These are phyloP conservation scores for Trypanosoma congolense DNA, from an alignment of 208 protist genomes.

Conservation along the genomic window DNA sequence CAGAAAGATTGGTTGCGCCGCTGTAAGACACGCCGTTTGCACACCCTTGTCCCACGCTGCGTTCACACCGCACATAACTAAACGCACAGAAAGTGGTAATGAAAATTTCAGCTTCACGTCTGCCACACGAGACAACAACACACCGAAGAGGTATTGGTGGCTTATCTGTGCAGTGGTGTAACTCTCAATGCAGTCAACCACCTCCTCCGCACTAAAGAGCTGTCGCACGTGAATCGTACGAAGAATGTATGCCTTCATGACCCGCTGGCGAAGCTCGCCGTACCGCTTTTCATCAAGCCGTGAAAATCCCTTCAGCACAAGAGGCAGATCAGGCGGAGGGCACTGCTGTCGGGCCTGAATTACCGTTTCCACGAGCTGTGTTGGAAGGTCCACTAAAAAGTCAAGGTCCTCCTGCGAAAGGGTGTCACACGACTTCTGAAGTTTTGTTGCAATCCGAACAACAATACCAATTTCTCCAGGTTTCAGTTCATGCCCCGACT, in stretches of 20 bases:
- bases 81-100: conserved; percentile 53
- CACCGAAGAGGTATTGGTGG: conserved; percentile 70
- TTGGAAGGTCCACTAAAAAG: conserved; percentile 25
- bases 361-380: conserved; percentile 28
- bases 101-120: conserved; percentile 56
- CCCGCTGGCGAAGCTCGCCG: conserved; percentile 21
- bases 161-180: conserved; percentile 48
- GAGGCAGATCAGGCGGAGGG: conserved; percentile 33
- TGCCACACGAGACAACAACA: conserved; percentile 60
- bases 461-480: conserved; percentile 25
- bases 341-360: conserved; percentile 42
- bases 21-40: conserved; percentile 59
- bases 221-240: conserved; percentile 49
- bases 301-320: conserved; percentile 50
- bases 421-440: conserved; percentile 4
- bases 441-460: conserved; percentile 22
- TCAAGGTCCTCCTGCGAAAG: conserved; percentile 11
- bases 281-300: conserved; percentile 20
- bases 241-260: conserved; percentile 54
- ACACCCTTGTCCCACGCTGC: conserved; percentile 30
- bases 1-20: conserved; percentile 63
- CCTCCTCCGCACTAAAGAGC: conserved; percentile 35
- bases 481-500: conserved; percentile 7
- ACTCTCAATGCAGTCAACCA: conserved; percentile 69
- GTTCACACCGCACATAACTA: conserved; percentile 52